These are phyloP conservation scores for Dactylellina cionopaga DNA, from an alignment of 2,329 filamentous ascomycete genomes.

Conservation along the genomic window DNA sequence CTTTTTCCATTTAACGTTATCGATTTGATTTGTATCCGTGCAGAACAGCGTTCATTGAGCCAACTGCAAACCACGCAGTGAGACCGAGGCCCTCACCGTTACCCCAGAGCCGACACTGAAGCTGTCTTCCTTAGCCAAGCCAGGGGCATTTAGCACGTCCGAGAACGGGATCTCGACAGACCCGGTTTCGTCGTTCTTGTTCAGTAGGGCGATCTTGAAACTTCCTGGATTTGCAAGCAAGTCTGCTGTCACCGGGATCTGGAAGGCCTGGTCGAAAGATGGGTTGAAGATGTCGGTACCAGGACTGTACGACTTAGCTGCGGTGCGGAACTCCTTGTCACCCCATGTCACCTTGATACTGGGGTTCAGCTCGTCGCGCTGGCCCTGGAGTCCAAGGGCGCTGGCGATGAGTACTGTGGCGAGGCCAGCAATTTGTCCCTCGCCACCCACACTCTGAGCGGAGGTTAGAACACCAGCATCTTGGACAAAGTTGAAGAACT, in stretches of 20 bases:
- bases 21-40: no score
- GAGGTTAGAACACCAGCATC: conserved; percentile 59
- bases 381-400: conserved; percentile 62
- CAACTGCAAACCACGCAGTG: conserved; percentile 58
- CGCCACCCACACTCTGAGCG: conserved; percentile 55
- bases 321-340: conserved; percentile 62
- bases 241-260: conserved; percentile 60
- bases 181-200: conserved; percentile 59
- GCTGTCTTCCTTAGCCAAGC: conserved; percentile 58
- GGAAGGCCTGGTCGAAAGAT: conserved; percentile 64
- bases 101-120: conserved; percentile 61
- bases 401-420: conserved; percentile 63
- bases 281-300: conserved; percentile 66
- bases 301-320: conserved; percentile 62
- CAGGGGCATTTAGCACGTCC: conserved; percentile 59
- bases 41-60: no score
- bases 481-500: conserved; percentile 62
- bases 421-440: conserved; percentile 61
- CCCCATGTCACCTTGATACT: conserved; percentile 64
- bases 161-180: conserved; percentile 60
- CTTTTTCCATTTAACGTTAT: no score
- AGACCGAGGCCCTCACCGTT: conserved; percentile 60
- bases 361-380: conserved; percentile 63
- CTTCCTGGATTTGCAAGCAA: conserved; percentile 56
- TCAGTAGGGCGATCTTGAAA: conserved; percentile 60